phyloP scores from a whole-genome alignment of 805 yeast species.

The Wickerhamiella domercqiae region DNA sequence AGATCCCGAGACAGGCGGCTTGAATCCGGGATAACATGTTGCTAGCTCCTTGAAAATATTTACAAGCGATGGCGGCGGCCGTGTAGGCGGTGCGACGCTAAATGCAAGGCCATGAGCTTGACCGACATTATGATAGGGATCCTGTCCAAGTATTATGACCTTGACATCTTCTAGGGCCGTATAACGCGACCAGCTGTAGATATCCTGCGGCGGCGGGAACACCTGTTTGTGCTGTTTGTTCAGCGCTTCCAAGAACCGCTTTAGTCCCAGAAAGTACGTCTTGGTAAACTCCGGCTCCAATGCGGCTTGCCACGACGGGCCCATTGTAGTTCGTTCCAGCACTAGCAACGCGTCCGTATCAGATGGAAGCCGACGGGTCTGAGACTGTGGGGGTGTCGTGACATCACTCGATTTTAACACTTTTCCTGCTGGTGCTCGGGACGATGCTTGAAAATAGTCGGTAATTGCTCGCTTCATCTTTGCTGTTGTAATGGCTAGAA shows the following conservation, averaged over 20 bases:
- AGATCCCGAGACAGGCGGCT: slow-evolving; percentile 49
- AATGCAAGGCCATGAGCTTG: slow-evolving; percentile 98
- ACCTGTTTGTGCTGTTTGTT: slow-evolving; percentile 33
- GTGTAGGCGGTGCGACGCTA: slow-evolving; percentile 70
- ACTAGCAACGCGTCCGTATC: slow-evolving; percentile 39
- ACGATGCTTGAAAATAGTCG: neutral
- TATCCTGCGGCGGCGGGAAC: slow-evolving; percentile 63
- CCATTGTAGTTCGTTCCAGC: slow-evolving; percentile 55
- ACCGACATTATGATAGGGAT: slow-evolving; percentile 82
- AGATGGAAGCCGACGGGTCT: slow-evolving; percentile 23
- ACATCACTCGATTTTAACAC: neutral
- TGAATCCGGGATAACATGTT: slow-evolving; percentile 54
- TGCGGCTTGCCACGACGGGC: slow-evolving; percentile 61
- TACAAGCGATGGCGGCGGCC: slow-evolving; percentile 73
- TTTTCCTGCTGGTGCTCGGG: neutral
- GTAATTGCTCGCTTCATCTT: slow-evolving; percentile 7
- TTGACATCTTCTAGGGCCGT: slow-evolving; percentile 64
- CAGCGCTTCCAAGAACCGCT: slow-evolving; percentile 43
- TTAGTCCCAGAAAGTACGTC: slow-evolving; percentile 67
- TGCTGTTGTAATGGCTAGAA: neutral
- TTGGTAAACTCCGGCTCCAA: slow-evolving; percentile 61
- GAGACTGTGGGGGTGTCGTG: neutral
- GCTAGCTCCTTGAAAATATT: slow-evolving; percentile 73
- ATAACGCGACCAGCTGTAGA: slow-evolving; percentile 82
- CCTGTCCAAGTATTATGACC: slow-evolving; percentile 83